Evolutionary conservation across 2,329 filamentous ascomycete genomes (phyloP).

Genomic region (Sporothrix mexicana): DNA sequence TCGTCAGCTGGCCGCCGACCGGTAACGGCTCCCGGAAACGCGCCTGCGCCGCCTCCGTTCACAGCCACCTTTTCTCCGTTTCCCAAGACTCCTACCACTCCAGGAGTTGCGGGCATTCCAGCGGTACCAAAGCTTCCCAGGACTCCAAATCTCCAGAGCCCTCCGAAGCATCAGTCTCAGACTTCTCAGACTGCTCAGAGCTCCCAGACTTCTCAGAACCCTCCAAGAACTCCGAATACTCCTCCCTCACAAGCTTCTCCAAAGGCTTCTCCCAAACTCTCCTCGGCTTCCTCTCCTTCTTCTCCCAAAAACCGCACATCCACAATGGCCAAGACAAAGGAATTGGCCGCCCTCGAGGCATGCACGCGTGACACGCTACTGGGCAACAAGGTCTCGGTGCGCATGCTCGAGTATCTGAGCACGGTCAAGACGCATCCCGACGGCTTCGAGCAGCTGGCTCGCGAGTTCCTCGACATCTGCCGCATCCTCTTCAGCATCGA

Average conservation of each 20-base stretch:
- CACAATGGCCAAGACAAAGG: slow-evolving; percentile 42
- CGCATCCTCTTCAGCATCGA: slow-evolving; percentile 72
- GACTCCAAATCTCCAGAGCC: background rate
- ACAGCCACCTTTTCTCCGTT: background rate
- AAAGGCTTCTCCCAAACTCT: no score
- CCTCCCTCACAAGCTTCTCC: no score
- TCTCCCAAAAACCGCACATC: background rate
- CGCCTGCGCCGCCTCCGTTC: background rate
- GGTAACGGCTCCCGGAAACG: slow-evolving; percentile 7
- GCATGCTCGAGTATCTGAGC: slow-evolving; percentile 68
- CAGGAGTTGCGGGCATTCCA: background rate
- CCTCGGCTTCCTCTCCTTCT: background rate
- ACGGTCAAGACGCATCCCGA: slow-evolving; percentile 59
- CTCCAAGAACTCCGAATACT: no score
- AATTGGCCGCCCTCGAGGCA: slow-evolving; percentile 52
- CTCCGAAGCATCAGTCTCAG: no score
- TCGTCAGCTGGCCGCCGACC: slow-evolving; percentile 7
- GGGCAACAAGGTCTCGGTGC: slow-evolving; percentile 68
- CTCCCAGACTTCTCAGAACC: no score
- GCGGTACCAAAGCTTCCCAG: background rate
- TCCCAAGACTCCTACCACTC: background rate
- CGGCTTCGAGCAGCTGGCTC: slow-evolving; percentile 65
- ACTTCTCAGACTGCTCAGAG: no score
- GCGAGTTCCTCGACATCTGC: slow-evolving; percentile 70
- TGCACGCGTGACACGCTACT: slow-evolving; percentile 64